Evolutionary conservation across 2,329 filamentous ascomycete genomes (phyloP).

Genomic region (Apiospora saccharicola): DNA sequence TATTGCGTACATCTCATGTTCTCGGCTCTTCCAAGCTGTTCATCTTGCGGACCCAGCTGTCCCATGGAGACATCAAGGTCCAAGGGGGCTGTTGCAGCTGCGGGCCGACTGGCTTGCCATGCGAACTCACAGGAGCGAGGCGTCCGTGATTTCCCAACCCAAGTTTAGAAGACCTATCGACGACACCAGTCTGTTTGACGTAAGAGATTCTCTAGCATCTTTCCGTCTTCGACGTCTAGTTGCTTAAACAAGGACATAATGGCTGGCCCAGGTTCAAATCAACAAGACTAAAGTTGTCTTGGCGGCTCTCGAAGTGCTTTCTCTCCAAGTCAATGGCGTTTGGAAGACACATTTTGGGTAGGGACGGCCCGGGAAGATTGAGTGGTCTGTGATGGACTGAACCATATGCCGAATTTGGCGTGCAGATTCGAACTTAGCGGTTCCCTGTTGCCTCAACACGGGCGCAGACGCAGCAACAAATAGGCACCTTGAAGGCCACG

Average conservation of each 20-base stretch:
- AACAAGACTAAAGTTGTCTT: not conserved
- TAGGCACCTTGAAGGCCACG: constrained; percentile 4
- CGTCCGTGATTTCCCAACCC: not conserved
- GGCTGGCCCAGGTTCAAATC: not conserved
- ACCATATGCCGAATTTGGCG: not conserved
- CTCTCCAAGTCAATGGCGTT: not conserved
- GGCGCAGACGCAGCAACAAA: not conserved
- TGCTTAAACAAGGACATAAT: not conserved
- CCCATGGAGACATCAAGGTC: constrained; percentile 14
- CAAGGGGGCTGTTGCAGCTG: not conserved
- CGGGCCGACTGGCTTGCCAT: not conserved
- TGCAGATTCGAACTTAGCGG: not conserved
- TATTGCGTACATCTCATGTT: not conserved
- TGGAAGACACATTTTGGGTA: not conserved
- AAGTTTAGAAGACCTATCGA: not conserved
- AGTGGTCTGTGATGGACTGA: not conserved
- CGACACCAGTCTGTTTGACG: not conserved
- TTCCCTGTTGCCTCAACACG: not conserved
- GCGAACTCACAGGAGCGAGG: not conserved
- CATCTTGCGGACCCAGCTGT: not conserved
- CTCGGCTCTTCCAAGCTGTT: not conserved
- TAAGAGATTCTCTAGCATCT: not conserved
- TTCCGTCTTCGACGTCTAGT: not conserved
- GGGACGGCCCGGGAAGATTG: not conserved
- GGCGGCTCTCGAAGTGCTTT: not conserved